These are phyloP conservation scores for Metschnikowia henanensis DNA, from an alignment of 805 yeast genomes.

Conservation along the genomic window DNA sequence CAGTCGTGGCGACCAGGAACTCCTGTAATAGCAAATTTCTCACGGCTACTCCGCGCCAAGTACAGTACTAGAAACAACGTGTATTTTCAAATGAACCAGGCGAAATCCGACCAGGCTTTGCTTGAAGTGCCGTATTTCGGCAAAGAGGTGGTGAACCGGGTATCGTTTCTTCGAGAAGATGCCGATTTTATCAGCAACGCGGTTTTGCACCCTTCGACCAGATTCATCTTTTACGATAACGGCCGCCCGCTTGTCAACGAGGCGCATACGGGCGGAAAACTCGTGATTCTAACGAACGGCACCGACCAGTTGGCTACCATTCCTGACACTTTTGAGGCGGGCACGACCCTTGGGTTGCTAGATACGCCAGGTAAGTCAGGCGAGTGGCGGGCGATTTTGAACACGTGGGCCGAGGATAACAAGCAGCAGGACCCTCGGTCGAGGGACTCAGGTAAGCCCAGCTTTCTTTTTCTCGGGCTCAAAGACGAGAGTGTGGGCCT, in stretches of 20 bases:
- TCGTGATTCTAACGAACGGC: slow-evolving; percentile 38
- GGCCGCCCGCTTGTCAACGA: slow-evolving; percentile 34
- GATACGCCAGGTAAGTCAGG: slow-evolving; percentile 8
- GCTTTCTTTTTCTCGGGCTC: slow-evolving; percentile 42
- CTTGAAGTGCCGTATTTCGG: slow-evolving; percentile 37
- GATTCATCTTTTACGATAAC: slow-evolving; percentile 45
- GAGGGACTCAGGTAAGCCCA: slow-evolving; percentile 35
- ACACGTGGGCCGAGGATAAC: slow-evolving; percentile 33
- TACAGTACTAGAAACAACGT: not conserved
- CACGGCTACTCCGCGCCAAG: not conserved
- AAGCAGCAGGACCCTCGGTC: slow-evolving; percentile 40
- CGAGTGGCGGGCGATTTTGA: slow-evolving; percentile 15
- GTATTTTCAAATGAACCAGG: slow-evolving; percentile 15
- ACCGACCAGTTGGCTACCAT: slow-evolving; percentile 29
- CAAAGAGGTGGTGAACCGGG: slow-evolving; percentile 58
- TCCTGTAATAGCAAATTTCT: not conserved
- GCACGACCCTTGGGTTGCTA: slow-evolving; percentile 24
- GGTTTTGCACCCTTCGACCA: slow-evolving; percentile 44
- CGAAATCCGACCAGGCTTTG: not conserved
- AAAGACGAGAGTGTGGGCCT: slow-evolving; percentile 46
- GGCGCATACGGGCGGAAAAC: slow-evolving; percentile 23
- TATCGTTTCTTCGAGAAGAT: slow-evolving; percentile 63
- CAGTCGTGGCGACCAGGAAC: not conserved
- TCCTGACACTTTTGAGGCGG: slow-evolving; percentile 13
- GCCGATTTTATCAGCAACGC: slow-evolving; percentile 48